Evolutionary conservation across 2,329 filamentous ascomycete species (phyloP).

Genomic region (Venturia pyrina): DNA sequence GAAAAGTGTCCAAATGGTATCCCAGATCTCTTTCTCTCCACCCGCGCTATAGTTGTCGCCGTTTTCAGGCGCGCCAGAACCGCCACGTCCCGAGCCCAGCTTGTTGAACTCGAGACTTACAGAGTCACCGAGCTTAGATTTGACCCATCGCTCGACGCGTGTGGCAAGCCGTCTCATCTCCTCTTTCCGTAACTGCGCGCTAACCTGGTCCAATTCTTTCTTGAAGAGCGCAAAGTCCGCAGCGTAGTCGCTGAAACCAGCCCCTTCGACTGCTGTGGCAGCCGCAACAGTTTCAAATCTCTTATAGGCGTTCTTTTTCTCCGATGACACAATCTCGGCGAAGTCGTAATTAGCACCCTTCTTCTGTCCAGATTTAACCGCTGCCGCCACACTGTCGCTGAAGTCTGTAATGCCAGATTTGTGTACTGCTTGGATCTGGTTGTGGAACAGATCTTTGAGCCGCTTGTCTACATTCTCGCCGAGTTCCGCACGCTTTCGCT

Average conservation of each 20-base stretch:
- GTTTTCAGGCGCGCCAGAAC: conserved; percentile 67
- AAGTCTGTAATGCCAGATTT: conserved; percentile 79
- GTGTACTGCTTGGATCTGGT: conserved; percentile 81
- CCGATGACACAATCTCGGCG: conserved; percentile 77
- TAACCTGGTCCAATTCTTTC: conserved; percentile 86
- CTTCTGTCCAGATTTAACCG: conserved; percentile 89
- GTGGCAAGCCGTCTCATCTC: conserved; percentile 91
- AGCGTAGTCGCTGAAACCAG: conserved; percentile 79
- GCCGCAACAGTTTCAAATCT: conserved; percentile 69
- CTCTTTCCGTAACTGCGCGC: conserved; percentile 74
- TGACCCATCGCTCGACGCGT: conserved; percentile 88
- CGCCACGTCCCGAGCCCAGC: conserved; percentile 77
- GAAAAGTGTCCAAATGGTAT: conserved; percentile 86
- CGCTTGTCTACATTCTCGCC: conserved; percentile 80
- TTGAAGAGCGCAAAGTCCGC: conserved; percentile 71
- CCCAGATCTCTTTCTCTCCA: conserved; percentile 83
- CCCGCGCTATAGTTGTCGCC: conserved; percentile 54
- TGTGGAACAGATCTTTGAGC: conserved; percentile 76
- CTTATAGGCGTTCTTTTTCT: conserved; percentile 67
- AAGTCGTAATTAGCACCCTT: conserved; percentile 82
- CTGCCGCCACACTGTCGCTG: conserved; percentile 72
- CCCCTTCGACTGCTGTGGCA: conserved; percentile 64
- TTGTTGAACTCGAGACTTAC: conserved; percentile 94
- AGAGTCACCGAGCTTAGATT: conserved; percentile 74
- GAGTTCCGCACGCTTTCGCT: conserved; percentile 73